A percentile compares a stretch with the other conserved stretches of the same genome.
phyloP scores from a whole-genome alignment of 805 yeast genomes.

The Zygosaccharomyces kombuchaensis region DNA sequence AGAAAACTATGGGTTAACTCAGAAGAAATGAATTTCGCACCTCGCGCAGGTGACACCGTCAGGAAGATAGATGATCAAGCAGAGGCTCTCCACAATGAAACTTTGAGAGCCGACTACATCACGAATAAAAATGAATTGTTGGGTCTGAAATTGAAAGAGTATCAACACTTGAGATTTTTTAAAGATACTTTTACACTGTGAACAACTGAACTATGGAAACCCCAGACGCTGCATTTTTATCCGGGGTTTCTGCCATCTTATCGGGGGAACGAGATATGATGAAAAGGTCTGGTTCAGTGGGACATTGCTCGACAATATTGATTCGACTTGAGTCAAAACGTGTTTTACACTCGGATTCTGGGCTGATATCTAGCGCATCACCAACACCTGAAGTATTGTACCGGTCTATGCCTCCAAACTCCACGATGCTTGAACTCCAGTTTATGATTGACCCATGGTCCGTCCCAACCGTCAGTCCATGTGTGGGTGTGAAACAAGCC shows the following conservation, averaged over 20 bases:
- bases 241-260: conserved; percentile 11
- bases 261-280: conserved; percentile 26
- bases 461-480: conserved; percentile 29
- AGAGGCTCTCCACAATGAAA: conserved; percentile 14
- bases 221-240: conserved; percentile 7
- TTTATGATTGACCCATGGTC: conserved; percentile 17
- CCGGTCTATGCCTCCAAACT: conserved; percentile 28
- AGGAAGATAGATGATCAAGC: conserved; percentile 5
- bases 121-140: conserved; percentile 19
- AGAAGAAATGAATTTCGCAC: conserved; percentile 3
- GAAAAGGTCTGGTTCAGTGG: conserved; percentile 14
- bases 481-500: conserved; percentile 17
- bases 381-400: neutral
- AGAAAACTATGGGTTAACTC: conserved; percentile 10
- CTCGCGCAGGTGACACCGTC: conserved; percentile 1
- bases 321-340: conserved; percentile 10
- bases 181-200: conserved; percentile 29
- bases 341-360: neutral
- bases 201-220: conserved; percentile 5
- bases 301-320: conserved; percentile 20
- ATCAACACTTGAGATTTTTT: conserved; percentile 23
- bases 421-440: conserved; percentile 27
- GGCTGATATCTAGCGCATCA: neutral
- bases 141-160: conserved; percentile 22
- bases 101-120: conserved; percentile 17